Base-by-base conservation (phyloP, 805 yeast genomes). In the Saccharomycopsis fodiens region DNA sequence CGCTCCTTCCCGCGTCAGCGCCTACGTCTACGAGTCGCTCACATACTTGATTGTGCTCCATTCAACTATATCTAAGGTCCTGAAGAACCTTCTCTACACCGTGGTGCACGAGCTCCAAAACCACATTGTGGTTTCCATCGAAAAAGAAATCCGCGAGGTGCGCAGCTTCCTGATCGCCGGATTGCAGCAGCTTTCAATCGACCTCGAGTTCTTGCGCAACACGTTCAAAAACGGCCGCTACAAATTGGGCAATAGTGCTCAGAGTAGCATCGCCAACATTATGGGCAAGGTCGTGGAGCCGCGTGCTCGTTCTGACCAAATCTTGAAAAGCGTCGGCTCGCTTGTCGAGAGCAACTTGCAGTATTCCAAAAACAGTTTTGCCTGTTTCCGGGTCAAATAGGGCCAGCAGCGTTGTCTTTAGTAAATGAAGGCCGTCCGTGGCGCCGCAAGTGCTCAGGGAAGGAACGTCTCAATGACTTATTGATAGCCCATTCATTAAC, bases 1-100 rank as follows among this genome's bases (percentile, higher is more conserved):
- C 4, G 56, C 65, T 4, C 64, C 68, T 15, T 60, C 57, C n/a
- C 67, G 69, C 46, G 70, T 69, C 1, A 59, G 72, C 53, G 57
- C 68, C 54, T 76, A 72, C 55, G 59, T 78, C 2, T 72, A 74
- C 44, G 78, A 76, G 48, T 62, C 67, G 3, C 52, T 77, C 34
- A 65, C 74, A 60, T 57, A 72, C 17, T 53, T 79, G 13, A 74
- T 78, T 3, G 64, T 67, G 17, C 73, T 74, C 1, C 80, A 78
- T 53, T 66, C 79, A 16, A 70, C 69, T 38, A 76, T 78, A 31
- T 57, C 64, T 27, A 67, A 68, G 37, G 69, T 74, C 12, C 73
- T 79, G 0, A 68, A 73, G 1, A 68, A 65, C 30, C 55, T 77
- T 32, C 66, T 76, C 8, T 58, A 60, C 16, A 62, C 64, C 10